Conservation (phyloP, 192 early-diverging fungal genomes). For the Backusella tuberculispora region DNA sequence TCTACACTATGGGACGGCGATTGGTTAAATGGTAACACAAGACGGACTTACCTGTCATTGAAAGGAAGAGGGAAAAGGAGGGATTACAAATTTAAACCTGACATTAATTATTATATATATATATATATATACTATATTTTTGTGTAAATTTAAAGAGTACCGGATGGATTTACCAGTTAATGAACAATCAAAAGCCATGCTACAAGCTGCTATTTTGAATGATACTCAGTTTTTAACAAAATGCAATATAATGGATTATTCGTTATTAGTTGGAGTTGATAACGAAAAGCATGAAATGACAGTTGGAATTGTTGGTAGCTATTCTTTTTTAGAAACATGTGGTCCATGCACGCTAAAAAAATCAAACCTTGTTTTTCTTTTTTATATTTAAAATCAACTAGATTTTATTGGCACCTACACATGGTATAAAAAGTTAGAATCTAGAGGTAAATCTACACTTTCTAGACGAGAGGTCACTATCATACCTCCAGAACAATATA, state of each 20-base stretch:
- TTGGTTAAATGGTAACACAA: conserved; percentile 64
- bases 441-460: conserved; percentile 66
- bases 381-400: conserved; percentile 15
- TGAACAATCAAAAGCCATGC: conserved; percentile 83
- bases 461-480: conserved; percentile 91
- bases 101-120: not conserved
- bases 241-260: conserved; percentile 98
- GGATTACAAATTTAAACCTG: not conserved
- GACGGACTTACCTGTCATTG: not conserved
- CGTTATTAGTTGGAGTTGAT: conserved; percentile 92
- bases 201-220: conserved; percentile 82
- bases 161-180: conserved; percentile 70
- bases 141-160: conserved; percentile 39
- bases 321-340: conserved; percentile 1
- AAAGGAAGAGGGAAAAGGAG: not conserved
- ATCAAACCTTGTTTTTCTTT: not conserved
- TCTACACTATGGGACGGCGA: conserved; percentile 71
- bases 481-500: conserved; percentile 92
- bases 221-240: conserved; percentile 92
- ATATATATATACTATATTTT: not conserved
- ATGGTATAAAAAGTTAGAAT: conserved; percentile 97
- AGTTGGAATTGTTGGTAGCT: conserved; percentile 81
- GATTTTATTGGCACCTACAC: conserved; percentile 98
- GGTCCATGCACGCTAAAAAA: conserved; percentile 3
- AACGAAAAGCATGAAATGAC: conserved; percentile 82